Conservation (phyloP, 2,329 filamentous ascomycete genomes). For the Penicillium sp. region DNA sequence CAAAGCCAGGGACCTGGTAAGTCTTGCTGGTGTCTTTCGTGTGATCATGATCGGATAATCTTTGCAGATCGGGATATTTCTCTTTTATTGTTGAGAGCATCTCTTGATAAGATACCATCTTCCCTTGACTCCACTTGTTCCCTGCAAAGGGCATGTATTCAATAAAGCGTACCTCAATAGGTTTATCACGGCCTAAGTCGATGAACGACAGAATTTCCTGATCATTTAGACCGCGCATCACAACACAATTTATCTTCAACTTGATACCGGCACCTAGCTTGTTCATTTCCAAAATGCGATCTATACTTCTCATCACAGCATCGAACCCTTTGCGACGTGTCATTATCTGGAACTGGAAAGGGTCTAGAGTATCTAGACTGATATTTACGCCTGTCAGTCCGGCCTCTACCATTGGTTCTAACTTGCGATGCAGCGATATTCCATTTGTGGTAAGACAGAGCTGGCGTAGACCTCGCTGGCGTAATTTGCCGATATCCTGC, state of each 20-base stretch:
- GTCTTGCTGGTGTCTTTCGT: constrained; percentile 98
- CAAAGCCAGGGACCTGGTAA: constrained; percentile 83
- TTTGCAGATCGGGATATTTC: too few relatives aligned
- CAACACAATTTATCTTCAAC: constrained; percentile 95
- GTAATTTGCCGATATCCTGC: constrained; percentile 81
- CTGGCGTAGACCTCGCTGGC: constrained; percentile 76
- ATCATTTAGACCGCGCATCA: constrained; percentile 95
- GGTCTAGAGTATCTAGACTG: constrained; percentile 93
- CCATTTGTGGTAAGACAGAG: constrained; percentile 95
- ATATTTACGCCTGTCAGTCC: constrained; percentile 92
- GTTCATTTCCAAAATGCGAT: constrained; percentile 88
- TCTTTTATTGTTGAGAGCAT: constrained; percentile 95
- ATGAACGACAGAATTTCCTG: constrained; percentile 87
- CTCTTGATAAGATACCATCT: constrained; percentile 90
- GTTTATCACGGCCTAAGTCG: constrained; percentile 80
- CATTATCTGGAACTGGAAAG: constrained; percentile 95
- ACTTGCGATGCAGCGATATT: constrained; percentile 83
- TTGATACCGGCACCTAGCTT: constrained; percentile 78
- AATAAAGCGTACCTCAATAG: constrained; percentile 94
- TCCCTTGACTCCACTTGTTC: constrained; percentile 90
- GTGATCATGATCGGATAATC: constrained; percentile 75
- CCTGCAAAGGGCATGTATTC: constrained; percentile 99
- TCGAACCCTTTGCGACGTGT: constrained; percentile 89
- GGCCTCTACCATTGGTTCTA: constrained; percentile 89
- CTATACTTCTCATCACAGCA: constrained; percentile 88